A percentile compares a stretch with the other conserved stretches of the same genome.
These are phyloP conservation scores for Alternaria sp. DNA, from an alignment of 2,329 filamentous ascomycete species.

Conservation along the genomic window DNA sequence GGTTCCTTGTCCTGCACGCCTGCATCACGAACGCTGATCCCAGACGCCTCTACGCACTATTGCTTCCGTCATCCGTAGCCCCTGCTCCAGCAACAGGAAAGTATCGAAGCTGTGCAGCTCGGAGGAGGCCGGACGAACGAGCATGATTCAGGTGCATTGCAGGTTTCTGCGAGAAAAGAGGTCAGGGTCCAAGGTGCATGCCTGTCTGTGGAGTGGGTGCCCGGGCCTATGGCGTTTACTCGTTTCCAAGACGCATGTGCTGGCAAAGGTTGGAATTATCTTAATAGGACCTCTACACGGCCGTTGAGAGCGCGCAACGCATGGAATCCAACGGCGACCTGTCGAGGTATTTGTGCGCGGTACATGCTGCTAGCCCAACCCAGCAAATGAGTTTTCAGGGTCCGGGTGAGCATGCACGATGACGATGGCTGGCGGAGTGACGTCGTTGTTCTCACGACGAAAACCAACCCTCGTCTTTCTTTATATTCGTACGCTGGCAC, in stretches of 20 bases:
- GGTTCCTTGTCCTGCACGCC: slow-evolving; percentile 6
- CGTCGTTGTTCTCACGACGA: slow-evolving; percentile 25
- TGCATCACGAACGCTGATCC: slow-evolving; percentile 14
- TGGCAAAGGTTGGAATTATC: neutral
- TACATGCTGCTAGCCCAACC: neutral
- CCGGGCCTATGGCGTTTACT: slow-evolving; percentile 5
- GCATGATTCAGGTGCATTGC: slow-evolving; percentile 16
- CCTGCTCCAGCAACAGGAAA: slow-evolving; percentile 6
- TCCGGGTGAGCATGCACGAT: slow-evolving; percentile 32
- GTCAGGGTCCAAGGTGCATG: slow-evolving; percentile 6
- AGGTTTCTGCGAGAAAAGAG: slow-evolving; percentile 16
- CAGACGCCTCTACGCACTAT: slow-evolving; percentile 2
- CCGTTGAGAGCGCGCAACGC: neutral
- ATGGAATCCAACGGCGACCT: neutral
- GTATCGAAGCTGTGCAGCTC: slow-evolving; percentile 14
- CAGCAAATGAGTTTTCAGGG: slow-evolving; percentile 19
- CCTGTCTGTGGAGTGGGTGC: slow-evolving; percentile 5
- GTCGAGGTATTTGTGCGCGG: slow-evolving; percentile 1
- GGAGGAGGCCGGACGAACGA: slow-evolving; percentile 25
- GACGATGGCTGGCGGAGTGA: slow-evolving; percentile 35
- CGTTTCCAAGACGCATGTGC: neutral
- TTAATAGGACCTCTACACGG: neutral
- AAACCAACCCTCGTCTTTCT: slow-evolving; percentile 24
- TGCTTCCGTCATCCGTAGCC: neutral
- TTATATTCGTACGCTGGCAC: slow-evolving; percentile 29